These are phyloP conservation scores for Lasiodiplodia hormozganensis DNA, from an alignment of 2,329 filamentous ascomycete species.

Conservation along the genomic window DNA sequence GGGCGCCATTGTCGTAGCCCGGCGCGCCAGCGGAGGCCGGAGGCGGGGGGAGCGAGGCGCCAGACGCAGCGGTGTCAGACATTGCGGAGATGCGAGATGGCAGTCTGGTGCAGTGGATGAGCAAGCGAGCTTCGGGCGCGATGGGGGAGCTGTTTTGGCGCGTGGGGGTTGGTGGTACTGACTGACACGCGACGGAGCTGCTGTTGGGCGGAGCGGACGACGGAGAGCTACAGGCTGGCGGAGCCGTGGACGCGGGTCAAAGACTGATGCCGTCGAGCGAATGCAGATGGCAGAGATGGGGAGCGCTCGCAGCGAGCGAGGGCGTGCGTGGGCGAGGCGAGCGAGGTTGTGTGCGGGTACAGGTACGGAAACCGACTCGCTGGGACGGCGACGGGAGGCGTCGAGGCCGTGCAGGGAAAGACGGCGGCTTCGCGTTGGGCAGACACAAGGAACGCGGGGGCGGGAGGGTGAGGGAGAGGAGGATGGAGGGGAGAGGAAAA, in stretches of 20 bases:
- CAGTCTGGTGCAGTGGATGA: slow-evolving; percentile 27
- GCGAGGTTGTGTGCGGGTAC: slow-evolving; percentile 25
- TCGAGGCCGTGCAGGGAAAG: slow-evolving; percentile 25
- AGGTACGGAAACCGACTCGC: slow-evolving; percentile 28
- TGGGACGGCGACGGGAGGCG: slow-evolving; percentile 26
- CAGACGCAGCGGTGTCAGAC: slow-evolving; percentile 74
- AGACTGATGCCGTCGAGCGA: slow-evolving; percentile 13
- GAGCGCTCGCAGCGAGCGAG: slow-evolving; percentile 7
- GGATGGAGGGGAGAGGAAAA: slow-evolving; percentile 36
- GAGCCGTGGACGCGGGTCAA: background rate
- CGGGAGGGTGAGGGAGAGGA: slow-evolving; percentile 39
- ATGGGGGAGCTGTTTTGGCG: slow-evolving; percentile 21
- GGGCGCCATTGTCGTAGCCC: slow-evolving; percentile 79
- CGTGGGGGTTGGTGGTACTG: slow-evolving; percentile 29
- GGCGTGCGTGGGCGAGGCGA: slow-evolving; percentile 23
- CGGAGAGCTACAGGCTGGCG: background rate
- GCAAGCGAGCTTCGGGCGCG: slow-evolving; percentile 23
- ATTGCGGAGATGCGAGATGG: slow-evolving; percentile 58
- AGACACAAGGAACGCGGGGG: slow-evolving; percentile 38
- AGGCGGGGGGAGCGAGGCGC: slow-evolving; percentile 71
- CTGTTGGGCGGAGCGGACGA: slow-evolving; percentile 8
- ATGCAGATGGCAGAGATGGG: slow-evolving; percentile 14
- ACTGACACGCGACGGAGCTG: slow-evolving; percentile 26
- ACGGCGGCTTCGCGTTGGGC: background rate
- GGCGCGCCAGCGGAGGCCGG: slow-evolving; percentile 74